Percentiles rank a stretch among this genome's conserved stretches.
These are phyloP conservation scores for Cruciata laevipes DNA, from an alignment of 257 asterid species.

Conservation along the genomic window DNA sequence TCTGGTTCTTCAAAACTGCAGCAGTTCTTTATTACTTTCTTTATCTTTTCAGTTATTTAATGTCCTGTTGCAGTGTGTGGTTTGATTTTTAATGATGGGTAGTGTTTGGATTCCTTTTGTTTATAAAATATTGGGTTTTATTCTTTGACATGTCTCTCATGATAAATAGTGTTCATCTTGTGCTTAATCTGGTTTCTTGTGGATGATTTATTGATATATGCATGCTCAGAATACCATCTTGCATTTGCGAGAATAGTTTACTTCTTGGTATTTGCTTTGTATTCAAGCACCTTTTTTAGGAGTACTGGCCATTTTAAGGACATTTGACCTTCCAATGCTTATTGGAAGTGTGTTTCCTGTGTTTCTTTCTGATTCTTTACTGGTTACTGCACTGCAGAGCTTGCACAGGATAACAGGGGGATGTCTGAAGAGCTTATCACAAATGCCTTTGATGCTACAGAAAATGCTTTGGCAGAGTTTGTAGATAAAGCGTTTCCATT, in stretches of 20 bases:
- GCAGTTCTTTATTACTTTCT: not conserved
- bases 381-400: conserved; percentile 33
- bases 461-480: conserved; percentile 44
- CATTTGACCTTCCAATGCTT: too few species aligned
- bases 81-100: too few species aligned
- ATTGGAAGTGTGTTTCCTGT: not conserved
- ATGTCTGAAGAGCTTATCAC: conserved; percentile 46
- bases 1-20: not conserved
- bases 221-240: not conserved
- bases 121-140: too few species aligned
- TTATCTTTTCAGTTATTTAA: not conserved
- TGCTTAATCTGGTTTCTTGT: not conserved
- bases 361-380: not conserved
- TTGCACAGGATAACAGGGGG: conserved; percentile 50
- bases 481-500: conserved; percentile 41
- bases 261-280: too few species aligned
- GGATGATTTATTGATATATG: not conserved
- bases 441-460: conserved; percentile 56
- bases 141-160: too few species aligned
- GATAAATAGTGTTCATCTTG: too few species aligned
- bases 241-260: not conserved
- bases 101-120: too few species aligned
- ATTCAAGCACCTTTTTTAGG: too few species aligned
- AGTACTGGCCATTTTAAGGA: too few species aligned
- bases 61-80: too few species aligned